Percentiles rank a stretch among this genome's conserved stretches.
These are phyloP conservation scores for Solanum corneliomulleri DNA, from an alignment of 257 asterid genomes.

Conservation along the genomic window DNA sequence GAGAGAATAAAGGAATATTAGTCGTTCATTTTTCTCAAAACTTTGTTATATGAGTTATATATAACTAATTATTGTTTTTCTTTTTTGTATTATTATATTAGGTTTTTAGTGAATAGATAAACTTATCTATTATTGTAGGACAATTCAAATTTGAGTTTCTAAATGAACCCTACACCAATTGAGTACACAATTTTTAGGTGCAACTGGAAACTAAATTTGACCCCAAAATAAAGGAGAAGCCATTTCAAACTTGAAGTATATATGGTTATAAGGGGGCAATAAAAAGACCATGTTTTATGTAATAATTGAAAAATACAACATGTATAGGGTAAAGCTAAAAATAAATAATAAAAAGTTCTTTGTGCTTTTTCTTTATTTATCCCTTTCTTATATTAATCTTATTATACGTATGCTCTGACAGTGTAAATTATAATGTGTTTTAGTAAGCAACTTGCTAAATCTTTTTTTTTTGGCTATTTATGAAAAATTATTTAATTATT, in stretches of 20 bases:
- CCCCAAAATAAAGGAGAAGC: not conserved
- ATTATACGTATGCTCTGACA: not conserved
- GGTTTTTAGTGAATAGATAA: not conserved
- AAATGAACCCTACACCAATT: not conserved
- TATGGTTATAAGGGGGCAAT: not conserved
- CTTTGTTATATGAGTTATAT: not conserved
- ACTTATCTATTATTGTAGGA: not conserved
- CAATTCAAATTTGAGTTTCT: not conserved
- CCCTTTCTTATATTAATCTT: not conserved
- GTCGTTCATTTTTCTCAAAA: too few relatives aligned
- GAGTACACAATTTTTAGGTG: not conserved
- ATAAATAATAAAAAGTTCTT: not conserved
- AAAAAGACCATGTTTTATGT: not conserved
- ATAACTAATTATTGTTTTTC: not conserved
- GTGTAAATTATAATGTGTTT: not conserved
- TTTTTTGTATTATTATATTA: not conserved
- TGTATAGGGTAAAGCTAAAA: not conserved
- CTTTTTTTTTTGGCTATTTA: not conserved
- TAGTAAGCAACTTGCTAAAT: not conserved
- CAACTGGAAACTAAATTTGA: not conserved
- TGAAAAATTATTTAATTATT: not conserved
- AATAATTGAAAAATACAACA: not conserved
- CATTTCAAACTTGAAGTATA: not conserved
- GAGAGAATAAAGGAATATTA: not conserved
- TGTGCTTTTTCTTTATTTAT: not conserved